Percentiles rank a stretch among this genome's conserved stretches.
phyloP scores from a whole-genome alignment of 768 basidiomycete genomes.

The Agrocybe chaxingu region DNA sequence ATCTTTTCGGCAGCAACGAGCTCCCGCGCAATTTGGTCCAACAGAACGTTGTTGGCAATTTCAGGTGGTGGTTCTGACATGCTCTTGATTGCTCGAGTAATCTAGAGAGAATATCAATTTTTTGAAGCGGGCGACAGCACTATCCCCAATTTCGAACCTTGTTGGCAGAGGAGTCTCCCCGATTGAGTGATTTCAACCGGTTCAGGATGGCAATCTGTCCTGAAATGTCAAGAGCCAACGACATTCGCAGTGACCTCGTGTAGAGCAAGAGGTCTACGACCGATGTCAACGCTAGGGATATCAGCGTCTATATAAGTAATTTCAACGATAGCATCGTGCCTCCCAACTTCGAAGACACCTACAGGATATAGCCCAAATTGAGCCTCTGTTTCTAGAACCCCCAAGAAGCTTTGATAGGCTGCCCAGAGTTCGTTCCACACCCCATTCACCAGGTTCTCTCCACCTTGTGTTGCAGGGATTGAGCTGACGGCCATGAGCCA shows the following conservation, averaged over 20 bases:
- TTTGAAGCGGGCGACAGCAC: too few relatives aligned
- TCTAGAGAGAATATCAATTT: constrained; percentile 26
- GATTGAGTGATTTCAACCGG: constrained; percentile 42
- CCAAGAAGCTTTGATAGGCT: constrained; percentile 54
- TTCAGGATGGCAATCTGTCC: constrained; percentile 47
- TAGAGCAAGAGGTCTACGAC: constrained; percentile 66
- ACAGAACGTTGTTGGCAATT: constrained; percentile 38
- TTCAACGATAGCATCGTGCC: background rate
- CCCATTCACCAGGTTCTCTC: constrained; percentile 30
- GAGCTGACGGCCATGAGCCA: constrained; percentile 63
- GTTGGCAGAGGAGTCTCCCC: constrained; percentile 43
- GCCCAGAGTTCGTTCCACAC: constrained; percentile 83
- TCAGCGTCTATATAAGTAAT: constrained; percentile 40
- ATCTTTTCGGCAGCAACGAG: constrained; percentile 70
- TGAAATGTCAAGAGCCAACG: constrained; percentile 52
- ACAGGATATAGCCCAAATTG: constrained; percentile 39
- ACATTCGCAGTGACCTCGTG: constrained; percentile 50
- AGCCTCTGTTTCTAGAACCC: constrained; percentile 45
- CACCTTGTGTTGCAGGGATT: constrained; percentile 23
- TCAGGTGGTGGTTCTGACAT: constrained; percentile 51
- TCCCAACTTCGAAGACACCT: constrained; percentile 12
- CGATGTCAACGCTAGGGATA: constrained; percentile 54
- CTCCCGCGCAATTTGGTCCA: constrained; percentile 61
- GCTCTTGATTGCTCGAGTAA: constrained; percentile 49
- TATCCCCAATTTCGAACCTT: constrained; percentile 37